Percentiles rank a stretch among this genome's conserved stretches.
Evolutionary conservation across 441 rosid genomes (phyloP).

Genomic region (Populus hybrid): DNA sequence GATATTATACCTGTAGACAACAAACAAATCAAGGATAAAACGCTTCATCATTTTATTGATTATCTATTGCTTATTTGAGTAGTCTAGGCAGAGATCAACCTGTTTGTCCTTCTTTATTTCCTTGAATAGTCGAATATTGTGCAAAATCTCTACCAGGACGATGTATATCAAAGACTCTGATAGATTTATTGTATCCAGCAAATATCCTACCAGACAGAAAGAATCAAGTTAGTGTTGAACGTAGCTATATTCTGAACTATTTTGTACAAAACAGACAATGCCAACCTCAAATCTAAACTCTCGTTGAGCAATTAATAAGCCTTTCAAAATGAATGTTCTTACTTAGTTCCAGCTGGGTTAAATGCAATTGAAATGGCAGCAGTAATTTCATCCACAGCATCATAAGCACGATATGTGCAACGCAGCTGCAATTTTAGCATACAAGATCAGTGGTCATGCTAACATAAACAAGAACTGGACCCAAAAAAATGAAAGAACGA

Average conservation of each 20-base stretch:
- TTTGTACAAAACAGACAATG: background rate
- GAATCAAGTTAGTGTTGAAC: slow-evolving; percentile 6
- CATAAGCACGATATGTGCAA: slow-evolving; percentile 95
- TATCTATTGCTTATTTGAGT: slow-evolving; percentile 2
- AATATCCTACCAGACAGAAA: slow-evolving; percentile 53
- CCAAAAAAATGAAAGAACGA: background rate
- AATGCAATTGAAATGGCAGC: slow-evolving; percentile 89
- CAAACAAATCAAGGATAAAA: slow-evolving; percentile 13
- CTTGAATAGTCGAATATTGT: slow-evolving; percentile 69
- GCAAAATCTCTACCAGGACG: slow-evolving; percentile 93
- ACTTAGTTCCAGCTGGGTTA: slow-evolving; percentile 86
- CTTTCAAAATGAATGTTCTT: slow-evolving; percentile 30
- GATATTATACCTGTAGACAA: slow-evolving; percentile 72
- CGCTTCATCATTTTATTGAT: slow-evolving; percentile 3
- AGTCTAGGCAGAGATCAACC: slow-evolving; percentile 38
- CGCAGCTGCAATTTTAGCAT: slow-evolving; percentile 63
- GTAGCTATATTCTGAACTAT: background rate
- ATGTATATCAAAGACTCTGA: slow-evolving; percentile 86
- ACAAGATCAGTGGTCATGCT: slow-evolving; percentile 17
- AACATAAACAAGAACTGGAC: slow-evolving; percentile 9
- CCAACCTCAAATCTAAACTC: background rate
- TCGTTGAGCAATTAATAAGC: background rate
- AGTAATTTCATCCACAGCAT: slow-evolving; percentile 90
- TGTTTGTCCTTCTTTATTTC: slow-evolving; percentile 89
- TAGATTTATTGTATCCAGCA: slow-evolving; percentile 85